Evolutionary conservation across 1,139 yeast genomes (phyloP).

Genomic region (Blastobotrys indianensis): DNA sequence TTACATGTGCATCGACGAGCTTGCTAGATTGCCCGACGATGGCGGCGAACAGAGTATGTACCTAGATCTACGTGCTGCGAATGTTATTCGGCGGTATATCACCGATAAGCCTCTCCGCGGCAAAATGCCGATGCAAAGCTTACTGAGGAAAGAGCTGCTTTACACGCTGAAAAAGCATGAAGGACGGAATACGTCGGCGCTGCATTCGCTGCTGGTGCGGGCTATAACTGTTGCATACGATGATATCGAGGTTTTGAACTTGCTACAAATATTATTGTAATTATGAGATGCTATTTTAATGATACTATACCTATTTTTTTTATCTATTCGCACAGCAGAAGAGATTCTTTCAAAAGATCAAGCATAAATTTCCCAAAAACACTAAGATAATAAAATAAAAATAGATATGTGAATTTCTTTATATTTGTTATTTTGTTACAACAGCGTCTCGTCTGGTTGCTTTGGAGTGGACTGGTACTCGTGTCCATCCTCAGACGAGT

Average conservation of each 20-base stretch:
- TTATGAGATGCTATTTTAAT: conserved; percentile 1
- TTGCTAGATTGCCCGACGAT: conserved; percentile 26
- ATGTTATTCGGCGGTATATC: conserved; percentile 47
- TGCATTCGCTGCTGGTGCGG: conserved; percentile 7
- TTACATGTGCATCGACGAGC: conserved; percentile 44
- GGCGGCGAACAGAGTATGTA: conserved; percentile 19
- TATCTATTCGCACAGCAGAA: not conserved
- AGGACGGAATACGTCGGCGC: not conserved
- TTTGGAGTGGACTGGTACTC: too few species aligned
- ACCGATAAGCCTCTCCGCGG: conserved; percentile 49
- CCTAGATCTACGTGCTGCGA: conserved; percentile 44
- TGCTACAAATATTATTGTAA: conserved; percentile 7
- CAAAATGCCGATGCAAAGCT: conserved; percentile 47
- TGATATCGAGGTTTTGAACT: conserved; percentile 2
- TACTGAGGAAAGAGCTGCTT: conserved; percentile 46
- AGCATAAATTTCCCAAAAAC: not conserved
- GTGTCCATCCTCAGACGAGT: conserved; percentile 3
- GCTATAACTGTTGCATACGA: conserved; percentile 6
- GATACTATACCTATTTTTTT: not conserved
- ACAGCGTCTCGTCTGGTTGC: too few species aligned
- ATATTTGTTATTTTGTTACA: not conserved
- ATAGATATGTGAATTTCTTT: not conserved
- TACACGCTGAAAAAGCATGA: conserved; percentile 20
- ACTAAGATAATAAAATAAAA: not conserved
- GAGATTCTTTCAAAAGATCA: not conserved